phyloP scores from a whole-genome alignment of 257 asterid genomes.

The Paraleonurus japonicus region DNA sequence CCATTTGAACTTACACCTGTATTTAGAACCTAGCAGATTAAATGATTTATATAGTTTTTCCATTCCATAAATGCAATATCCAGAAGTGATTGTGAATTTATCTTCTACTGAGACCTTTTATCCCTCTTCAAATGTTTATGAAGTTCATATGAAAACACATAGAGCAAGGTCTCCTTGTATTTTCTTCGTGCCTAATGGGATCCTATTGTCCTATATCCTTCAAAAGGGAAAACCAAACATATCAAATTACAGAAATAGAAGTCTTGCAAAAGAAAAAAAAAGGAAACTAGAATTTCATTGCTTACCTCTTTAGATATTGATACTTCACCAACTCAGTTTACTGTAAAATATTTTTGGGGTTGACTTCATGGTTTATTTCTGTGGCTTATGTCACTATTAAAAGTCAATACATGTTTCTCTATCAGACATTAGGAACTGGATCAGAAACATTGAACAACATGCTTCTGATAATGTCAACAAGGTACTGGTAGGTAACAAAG shows the following conservation, averaged over 20 bases:
- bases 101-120: background rate
- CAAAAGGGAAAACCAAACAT: constrained; percentile 2
- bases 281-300: background rate
- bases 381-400: constrained; percentile 17
- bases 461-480: constrained; percentile 69
- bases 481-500: constrained; percentile 62
- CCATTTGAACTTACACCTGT: background rate
- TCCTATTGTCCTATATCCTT: background rate
- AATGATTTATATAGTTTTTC: background rate
- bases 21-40: background rate
- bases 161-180: constrained; percentile 11
- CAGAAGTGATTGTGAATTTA: background rate
- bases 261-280: background rate
- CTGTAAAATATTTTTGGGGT: background rate
- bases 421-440: constrained; percentile 65
- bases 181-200: background rate
- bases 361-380: background rate
- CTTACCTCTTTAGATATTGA: constrained; percentile 12
- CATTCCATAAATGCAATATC: background rate
- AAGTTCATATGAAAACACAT: constrained; percentile 7
- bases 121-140: background rate
- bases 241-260: background rate
- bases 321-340: background rate
- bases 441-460: constrained; percentile 61
- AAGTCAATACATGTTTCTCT: constrained; percentile 6